Evolutionary conservation across 2,329 filamentous ascomycete genomes (phyloP).

Genomic region (Penicillium sp.): DNA sequence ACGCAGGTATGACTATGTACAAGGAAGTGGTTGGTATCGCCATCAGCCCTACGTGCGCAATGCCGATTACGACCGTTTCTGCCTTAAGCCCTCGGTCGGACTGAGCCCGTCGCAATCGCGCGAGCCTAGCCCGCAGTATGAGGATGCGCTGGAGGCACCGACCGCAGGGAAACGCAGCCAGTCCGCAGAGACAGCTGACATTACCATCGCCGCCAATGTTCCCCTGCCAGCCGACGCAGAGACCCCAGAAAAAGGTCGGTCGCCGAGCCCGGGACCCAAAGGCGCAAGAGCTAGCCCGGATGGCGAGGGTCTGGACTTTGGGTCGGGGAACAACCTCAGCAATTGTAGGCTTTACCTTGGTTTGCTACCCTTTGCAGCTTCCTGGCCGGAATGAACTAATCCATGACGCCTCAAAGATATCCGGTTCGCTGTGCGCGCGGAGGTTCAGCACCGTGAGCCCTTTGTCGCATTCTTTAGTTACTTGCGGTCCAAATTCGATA

Average conservation of each 20-base stretch:
- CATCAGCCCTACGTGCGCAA: conserved; percentile 43
- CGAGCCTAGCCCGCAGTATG: conserved; percentile 52
- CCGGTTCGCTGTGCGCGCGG: conserved; percentile 75
- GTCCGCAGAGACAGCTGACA: conserved; percentile 21
- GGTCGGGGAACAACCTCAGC: conserved; percentile 35
- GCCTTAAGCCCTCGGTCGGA: conserved; percentile 33
- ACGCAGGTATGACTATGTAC: conserved; percentile 35
- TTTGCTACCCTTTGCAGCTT: no score
- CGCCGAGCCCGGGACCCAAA: conserved; percentile 50
- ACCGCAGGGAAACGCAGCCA: conserved; percentile 19
- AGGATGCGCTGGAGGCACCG: conserved; percentile 45
- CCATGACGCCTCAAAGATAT: no score
- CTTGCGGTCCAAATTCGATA: conserved; percentile 51
- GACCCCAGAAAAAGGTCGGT: conserved; percentile 51
- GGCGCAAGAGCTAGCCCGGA: no score
- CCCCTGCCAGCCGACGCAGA: conserved; percentile 48
- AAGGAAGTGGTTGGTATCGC: conserved; percentile 50
- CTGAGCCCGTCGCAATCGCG: conserved; percentile 47
- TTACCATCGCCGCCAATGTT: conserved; percentile 40
- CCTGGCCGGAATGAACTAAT: conserved; percentile 19
- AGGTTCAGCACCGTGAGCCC: conserved; percentile 79
- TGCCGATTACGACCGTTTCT: conserved; percentile 26
- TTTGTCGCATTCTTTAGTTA: conserved; percentile 66
- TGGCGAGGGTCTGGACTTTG: conserved; percentile 32
- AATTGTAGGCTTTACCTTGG: conserved; percentile 52